Percentiles rank a stretch among this genome's conserved stretches.
Evolutionary conservation across 2,329 filamentous ascomycete species (phyloP).

Genomic region (Epichloe hybrida): DNA sequence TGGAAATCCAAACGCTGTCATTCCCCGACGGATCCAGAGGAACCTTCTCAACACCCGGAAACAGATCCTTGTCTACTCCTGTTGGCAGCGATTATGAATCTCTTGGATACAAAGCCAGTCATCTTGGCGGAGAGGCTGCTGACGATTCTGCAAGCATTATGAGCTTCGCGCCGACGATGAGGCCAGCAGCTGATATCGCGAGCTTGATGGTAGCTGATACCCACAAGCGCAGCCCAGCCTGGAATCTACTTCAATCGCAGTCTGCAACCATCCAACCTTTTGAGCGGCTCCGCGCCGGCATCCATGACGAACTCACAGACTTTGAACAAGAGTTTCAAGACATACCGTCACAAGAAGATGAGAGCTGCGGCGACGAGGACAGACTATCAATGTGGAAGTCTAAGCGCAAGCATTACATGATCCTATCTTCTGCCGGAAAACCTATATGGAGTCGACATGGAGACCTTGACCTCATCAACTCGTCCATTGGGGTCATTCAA

Average conservation of each 20-base stretch:
- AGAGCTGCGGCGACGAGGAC: slow-evolving; percentile 35
- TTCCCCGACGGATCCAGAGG: slow-evolving; percentile 57
- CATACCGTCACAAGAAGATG: slow-evolving; percentile 42
- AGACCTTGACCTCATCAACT: slow-evolving; percentile 77
- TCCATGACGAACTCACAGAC: slow-evolving; percentile 43
- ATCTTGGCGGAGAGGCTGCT: slow-evolving; percentile 28
- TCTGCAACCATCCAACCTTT: slow-evolving; percentile 47
- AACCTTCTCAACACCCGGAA: slow-evolving; percentile 37
- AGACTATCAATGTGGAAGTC: slow-evolving; percentile 69
- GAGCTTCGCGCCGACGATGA: slow-evolving; percentile 52
- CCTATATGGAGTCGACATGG: slow-evolving; percentile 95
- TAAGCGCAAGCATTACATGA: slow-evolving; percentile 94
- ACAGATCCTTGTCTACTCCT: slow-evolving; percentile 23
- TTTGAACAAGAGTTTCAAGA: slow-evolving; percentile 71
- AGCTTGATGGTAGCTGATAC: slow-evolving; percentile 67
- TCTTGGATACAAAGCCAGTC: slow-evolving; percentile 18
- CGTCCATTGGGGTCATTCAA: slow-evolving; percentile 88
- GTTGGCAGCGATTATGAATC: slow-evolving; percentile 27
- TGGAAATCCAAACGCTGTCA: slow-evolving; percentile 66
- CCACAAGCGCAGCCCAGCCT: slow-evolving; percentile 52
- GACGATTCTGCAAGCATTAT: slow-evolving; percentile 53
- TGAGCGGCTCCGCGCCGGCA: slow-evolving; percentile 32
- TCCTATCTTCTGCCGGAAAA: slow-evolving; percentile 89
- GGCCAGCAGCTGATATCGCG: slow-evolving; percentile 57
- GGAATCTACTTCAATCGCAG: slow-evolving; percentile 52